A percentile compares a stretch with the other conserved stretches of the same genome.
Evolutionary conservation across 1,139 yeast genomes (phyloP).

Genomic region (Saccharomycopsis crataegensis): DNA sequence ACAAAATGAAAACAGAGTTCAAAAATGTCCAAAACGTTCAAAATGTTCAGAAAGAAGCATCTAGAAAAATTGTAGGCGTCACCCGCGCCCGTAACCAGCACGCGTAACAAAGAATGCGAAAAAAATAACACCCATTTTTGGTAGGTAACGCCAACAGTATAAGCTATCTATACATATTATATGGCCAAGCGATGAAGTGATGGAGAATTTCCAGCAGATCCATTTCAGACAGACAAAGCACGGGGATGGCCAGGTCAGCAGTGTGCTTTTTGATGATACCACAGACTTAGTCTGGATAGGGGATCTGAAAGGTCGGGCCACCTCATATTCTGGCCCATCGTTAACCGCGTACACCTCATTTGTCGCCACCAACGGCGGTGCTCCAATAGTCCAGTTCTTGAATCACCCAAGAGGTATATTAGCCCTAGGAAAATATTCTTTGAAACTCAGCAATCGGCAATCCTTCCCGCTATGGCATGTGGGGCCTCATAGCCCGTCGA

Average conservation of each 20-base stretch:
- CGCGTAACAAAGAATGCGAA: too few species aligned
- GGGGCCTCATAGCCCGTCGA: slow-evolving; percentile 20
- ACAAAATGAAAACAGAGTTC: background rate
- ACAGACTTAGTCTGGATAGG: slow-evolving; percentile 84
- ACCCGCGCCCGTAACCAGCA: background rate
- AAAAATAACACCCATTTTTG: background rate
- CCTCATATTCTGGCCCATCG: slow-evolving; percentile 38
- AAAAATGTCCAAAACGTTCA: background rate
- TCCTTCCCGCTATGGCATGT: slow-evolving; percentile 44
- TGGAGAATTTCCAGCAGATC: slow-evolving; percentile 45
- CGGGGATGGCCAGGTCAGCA: slow-evolving; percentile 67
- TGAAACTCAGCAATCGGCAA: slow-evolving; percentile 50
- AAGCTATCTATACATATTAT: background rate
- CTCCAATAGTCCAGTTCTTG: slow-evolving; percentile 43
- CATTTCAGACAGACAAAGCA: slow-evolving; percentile 98
- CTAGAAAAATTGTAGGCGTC: background rate
- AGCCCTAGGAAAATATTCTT: slow-evolving; percentile 44
- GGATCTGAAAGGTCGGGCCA: slow-evolving; percentile 45
- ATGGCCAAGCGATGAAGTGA: background rate
- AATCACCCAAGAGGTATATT: slow-evolving; percentile 52
- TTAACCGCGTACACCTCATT: slow-evolving; percentile 42
- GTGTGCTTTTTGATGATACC: slow-evolving; percentile 56
- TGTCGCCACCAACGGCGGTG: slow-evolving; percentile 33
- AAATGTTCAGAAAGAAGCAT: background rate
- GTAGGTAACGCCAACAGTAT: background rate